A percentile compares a stretch with the other conserved stretches of the same genome.
Conservation (phyloP, 2,329 filamentous ascomycete species). For the Colletotrichum sp. region DNA sequence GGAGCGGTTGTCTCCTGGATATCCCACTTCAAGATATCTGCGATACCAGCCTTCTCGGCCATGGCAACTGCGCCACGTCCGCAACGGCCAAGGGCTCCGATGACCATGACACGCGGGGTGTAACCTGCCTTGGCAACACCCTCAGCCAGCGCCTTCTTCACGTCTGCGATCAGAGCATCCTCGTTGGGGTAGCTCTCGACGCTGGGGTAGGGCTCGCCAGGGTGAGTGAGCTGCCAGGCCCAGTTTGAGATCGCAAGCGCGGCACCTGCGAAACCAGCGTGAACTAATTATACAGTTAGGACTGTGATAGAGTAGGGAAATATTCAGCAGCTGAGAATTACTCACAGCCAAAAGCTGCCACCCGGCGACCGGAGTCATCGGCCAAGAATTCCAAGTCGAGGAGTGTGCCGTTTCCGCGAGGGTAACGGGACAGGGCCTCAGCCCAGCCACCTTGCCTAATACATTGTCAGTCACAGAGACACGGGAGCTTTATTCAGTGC, state of each 20-base stretch:
- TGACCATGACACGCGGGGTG: constrained; percentile 78
- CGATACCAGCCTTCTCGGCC: constrained; percentile 75
- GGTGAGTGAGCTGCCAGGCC: constrained; percentile 80
- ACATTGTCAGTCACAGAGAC: background rate
- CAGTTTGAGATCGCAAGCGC: constrained; percentile 81
- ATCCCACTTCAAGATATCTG: constrained; percentile 66
- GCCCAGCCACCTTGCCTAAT: constrained; percentile 74
- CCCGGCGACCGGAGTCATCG: constrained; percentile 70
- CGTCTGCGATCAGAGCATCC: constrained; percentile 71
- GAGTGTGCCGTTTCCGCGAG: constrained; percentile 76
- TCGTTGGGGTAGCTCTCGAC: constrained; percentile 77
- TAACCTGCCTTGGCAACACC: constrained; percentile 71
- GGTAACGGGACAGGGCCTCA: constrained; percentile 78
- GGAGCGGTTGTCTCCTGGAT: constrained; percentile 72
- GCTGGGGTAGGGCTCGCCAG: constrained; percentile 69
- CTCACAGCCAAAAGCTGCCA: constrained; percentile 70
- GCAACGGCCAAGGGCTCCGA: constrained; percentile 84
- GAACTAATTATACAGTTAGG: constrained; percentile 27
- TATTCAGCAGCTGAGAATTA: background rate
- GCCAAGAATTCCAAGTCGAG: constrained; percentile 88
- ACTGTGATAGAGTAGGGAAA: background rate
- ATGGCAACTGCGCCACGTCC: constrained; percentile 85
- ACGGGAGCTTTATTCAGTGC: background rate
- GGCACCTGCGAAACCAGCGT: constrained; percentile 77
- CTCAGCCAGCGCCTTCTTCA: constrained; percentile 72